phyloP scores from a whole-genome alignment of 768 basidiomycete genomes.

The Pholiota microspora region DNA sequence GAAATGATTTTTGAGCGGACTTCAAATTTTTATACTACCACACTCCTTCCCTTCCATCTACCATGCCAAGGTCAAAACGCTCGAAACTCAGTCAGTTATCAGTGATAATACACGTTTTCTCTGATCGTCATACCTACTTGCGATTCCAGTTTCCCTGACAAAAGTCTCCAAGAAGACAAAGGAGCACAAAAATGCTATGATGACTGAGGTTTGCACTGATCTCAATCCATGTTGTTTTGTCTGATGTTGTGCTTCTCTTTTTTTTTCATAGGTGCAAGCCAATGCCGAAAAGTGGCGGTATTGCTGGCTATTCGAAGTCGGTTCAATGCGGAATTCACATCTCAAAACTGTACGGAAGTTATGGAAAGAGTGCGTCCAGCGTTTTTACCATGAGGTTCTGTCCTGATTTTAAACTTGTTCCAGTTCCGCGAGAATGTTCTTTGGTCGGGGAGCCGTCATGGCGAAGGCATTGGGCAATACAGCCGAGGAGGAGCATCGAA shows the following conservation, averaged over 20 bases:
- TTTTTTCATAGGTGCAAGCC: conserved; percentile 64
- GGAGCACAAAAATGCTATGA: conserved; percentile 83
- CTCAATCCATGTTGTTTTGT: neutral
- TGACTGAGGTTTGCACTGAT: conserved; percentile 61
- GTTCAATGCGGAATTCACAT: conserved; percentile 92
- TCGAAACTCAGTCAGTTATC: conserved; percentile 74
- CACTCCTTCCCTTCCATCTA: conserved; percentile 21
- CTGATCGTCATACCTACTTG: conserved; percentile 7
- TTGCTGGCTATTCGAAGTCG: conserved; percentile 94
- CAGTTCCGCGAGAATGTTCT: conserved; percentile 88
- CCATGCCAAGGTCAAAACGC: conserved; percentile 90
- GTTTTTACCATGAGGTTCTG: neutral
- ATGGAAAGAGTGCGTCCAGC: conserved; percentile 81
- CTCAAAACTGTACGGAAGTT: conserved; percentile 89
- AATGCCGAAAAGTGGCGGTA: conserved; percentile 90
- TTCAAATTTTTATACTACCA: conserved; percentile 34
- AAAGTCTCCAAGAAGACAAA: conserved; percentile 93
- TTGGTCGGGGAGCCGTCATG: conserved; percentile 87
- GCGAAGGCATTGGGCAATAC: conserved; percentile 92
- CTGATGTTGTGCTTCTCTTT: neutral
- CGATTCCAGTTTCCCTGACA: conserved; percentile 76
- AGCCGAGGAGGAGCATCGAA: conserved; percentile 79
- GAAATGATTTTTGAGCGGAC: conserved; percentile 44
- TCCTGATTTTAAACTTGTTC: conserved; percentile 4
- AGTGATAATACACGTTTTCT: neutral